Evolutionary conservation across 2,329 filamentous ascomycete genomes (phyloP).

Genomic region (Magnaporthales sp.): DNA sequence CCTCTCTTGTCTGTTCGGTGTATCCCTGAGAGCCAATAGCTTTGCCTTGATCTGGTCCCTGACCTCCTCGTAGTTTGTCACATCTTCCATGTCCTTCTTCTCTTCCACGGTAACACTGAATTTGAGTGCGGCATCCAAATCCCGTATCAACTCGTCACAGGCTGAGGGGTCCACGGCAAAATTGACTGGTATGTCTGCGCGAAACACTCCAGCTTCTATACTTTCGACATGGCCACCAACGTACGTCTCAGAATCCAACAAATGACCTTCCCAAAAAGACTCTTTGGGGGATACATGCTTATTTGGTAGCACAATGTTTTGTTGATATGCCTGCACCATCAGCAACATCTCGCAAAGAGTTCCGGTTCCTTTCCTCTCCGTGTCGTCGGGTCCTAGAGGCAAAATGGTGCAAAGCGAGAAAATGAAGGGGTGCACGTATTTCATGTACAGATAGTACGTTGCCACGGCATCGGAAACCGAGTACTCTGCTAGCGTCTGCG

Average conservation of each 20-base stretch:
- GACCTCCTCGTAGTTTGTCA: constrained; percentile 76
- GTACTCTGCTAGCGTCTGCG: constrained; percentile 92
- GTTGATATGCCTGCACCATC: constrained; percentile 95
- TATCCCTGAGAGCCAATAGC: constrained; percentile 65
- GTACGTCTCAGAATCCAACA: constrained; percentile 95
- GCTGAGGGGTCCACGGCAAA: constrained; percentile 85
- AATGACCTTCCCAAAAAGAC: constrained; percentile 91
- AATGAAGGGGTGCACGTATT: constrained; percentile 99
- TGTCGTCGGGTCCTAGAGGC: constrained; percentile 86
- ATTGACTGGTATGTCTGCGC: constrained; percentile 89
- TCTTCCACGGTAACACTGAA: constrained; percentile 84
- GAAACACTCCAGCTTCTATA: constrained; percentile 96
- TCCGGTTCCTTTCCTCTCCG: constrained; percentile 88
- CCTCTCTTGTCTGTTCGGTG: constrained; percentile 73
- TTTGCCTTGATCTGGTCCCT: constrained; percentile 71
- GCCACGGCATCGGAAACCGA: constrained; percentile 98
- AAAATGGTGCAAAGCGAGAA: constrained; percentile 97
- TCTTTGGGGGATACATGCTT: constrained; percentile 90
- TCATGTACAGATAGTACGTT: constrained; percentile 99
- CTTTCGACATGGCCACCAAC: constrained; percentile 98
- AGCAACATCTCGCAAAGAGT: constrained; percentile 99
- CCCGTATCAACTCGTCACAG: constrained; percentile 77
- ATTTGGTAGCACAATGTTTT: constrained; percentile 88
- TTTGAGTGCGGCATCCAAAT: constrained; percentile 79
- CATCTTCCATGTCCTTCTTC: constrained; percentile 70